phyloP scores from a whole-genome alignment of 1,139 yeast species.

The Nakaseomyces delphensis region DNA sequence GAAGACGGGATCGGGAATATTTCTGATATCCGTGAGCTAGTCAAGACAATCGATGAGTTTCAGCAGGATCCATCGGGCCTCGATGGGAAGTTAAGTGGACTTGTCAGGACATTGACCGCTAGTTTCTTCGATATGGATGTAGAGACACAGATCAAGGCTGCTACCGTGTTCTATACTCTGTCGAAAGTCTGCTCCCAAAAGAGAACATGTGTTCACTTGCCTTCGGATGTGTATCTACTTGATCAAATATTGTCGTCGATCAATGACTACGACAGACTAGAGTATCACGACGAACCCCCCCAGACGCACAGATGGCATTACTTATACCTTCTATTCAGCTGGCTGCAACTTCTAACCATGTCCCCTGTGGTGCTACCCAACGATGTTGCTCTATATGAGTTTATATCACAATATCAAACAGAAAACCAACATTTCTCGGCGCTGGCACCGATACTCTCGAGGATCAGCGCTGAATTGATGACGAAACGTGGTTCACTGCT shows the following conservation, averaged over 20 bases:
- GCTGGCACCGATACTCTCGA: neutral
- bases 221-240: neutral
- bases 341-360: neutral
- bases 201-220: neutral
- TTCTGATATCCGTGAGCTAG: neutral
- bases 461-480: neutral
- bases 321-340: neutral
- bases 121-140: neutral
- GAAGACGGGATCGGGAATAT: neutral
- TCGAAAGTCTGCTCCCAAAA: neutral
- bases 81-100: neutral
- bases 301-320: neutral
- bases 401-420: neutral
- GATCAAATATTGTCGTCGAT: neutral
- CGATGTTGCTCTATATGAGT: neutral
- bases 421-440: neutral
- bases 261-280: neutral
- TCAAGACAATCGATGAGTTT: neutral
- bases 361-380: neutral
- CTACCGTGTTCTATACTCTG: constrained; percentile 1
- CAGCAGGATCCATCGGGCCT: neutral
- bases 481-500: neutral
- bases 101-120: neutral
- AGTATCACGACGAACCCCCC: neutral
- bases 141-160: neutral